Percentiles rank a stretch among this genome's conserved stretches.
phyloP scores from a whole-genome alignment of 2,329 filamentous ascomycete species.

The Tolypocladium ophioglossoides region DNA sequence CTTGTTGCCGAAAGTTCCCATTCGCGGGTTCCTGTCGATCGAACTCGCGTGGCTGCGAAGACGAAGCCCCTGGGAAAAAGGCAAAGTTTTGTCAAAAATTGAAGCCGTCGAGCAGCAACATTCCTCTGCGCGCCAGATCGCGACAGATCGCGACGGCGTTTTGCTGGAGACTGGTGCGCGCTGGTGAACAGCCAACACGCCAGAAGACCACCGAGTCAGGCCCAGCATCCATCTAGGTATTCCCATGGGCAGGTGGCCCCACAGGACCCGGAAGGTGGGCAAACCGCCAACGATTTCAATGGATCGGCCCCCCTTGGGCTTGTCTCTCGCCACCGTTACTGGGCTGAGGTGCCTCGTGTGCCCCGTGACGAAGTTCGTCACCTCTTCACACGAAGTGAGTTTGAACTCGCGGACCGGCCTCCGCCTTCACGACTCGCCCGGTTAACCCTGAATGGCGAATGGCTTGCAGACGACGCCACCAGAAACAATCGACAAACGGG shows the following conservation, averaged over 20 bases:
- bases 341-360: not conserved
- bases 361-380: not conserved
- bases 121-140: not conserved
- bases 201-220: constrained; percentile 1
- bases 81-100: not conserved
- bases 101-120: not conserved
- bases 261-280: not conserved
- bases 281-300: not conserved
- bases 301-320: not conserved
- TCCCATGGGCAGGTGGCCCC: not conserved
- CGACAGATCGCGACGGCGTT: not conserved
- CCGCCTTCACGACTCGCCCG: not conserved
- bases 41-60: not conserved
- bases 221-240: not conserved
- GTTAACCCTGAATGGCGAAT: not conserved
- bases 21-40: not conserved
- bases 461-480: not conserved
- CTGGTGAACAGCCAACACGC: not conserved
- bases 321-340: not conserved
- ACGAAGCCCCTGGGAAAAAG: not conserved
- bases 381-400: not conserved
- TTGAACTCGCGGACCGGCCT: not conserved
- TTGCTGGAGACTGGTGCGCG: not conserved
- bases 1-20: not conserved
- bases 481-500: not conserved